These are phyloP conservation scores for Leccinum boreale DNA, from an alignment of 768 basidiomycete species.

Conservation along the genomic window DNA sequence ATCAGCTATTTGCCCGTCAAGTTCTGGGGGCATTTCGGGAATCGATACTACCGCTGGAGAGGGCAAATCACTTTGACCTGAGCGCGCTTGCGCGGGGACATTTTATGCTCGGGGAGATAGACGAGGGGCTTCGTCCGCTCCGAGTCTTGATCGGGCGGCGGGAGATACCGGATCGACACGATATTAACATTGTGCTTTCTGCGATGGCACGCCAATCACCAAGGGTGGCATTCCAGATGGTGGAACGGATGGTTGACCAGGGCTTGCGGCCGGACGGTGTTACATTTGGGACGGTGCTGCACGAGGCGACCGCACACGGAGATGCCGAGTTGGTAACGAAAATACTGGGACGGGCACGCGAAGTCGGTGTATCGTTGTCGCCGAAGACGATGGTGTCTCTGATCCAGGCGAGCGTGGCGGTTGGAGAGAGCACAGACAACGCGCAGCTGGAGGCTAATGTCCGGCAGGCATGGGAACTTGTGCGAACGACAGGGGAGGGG, in stretches of 20 bases:
- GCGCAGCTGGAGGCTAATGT: conserved; percentile 35
- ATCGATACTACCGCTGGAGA: conserved; percentile 43
- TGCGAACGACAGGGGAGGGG: conserved; percentile 36
- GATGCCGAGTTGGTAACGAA: conserved; percentile 42
- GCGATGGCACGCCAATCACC: conserved; percentile 51
- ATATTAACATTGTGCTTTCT: conserved; percentile 61
- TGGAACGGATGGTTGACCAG: conserved; percentile 47
- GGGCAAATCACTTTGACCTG: conserved; percentile 47
- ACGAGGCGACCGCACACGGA: conserved; percentile 47
- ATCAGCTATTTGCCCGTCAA: conserved; percentile 40
- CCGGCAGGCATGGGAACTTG: conserved; percentile 38
- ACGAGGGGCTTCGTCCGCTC: conserved; percentile 47
- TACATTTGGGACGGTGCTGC: conserved; percentile 61
- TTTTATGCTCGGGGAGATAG: conserved; percentile 51
- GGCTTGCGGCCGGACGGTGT: conserved; percentile 52
- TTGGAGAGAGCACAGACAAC: conserved; percentile 24
- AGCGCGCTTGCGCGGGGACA: conserved; percentile 62
- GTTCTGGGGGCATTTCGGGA: conserved; percentile 44
- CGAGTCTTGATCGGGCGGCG: conserved; percentile 43
- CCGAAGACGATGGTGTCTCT: conserved; percentile 49
- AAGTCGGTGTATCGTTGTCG: conserved; percentile 38
- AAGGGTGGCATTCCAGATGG: conserved; percentile 40
- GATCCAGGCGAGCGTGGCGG: conserved; percentile 39
- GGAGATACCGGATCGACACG: conserved; percentile 58
- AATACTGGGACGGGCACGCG: conserved; percentile 41